These are phyloP conservation scores for Diaporthe sp. DNA, from an alignment of 2,329 filamentous ascomycete species.

Conservation along the genomic window DNA sequence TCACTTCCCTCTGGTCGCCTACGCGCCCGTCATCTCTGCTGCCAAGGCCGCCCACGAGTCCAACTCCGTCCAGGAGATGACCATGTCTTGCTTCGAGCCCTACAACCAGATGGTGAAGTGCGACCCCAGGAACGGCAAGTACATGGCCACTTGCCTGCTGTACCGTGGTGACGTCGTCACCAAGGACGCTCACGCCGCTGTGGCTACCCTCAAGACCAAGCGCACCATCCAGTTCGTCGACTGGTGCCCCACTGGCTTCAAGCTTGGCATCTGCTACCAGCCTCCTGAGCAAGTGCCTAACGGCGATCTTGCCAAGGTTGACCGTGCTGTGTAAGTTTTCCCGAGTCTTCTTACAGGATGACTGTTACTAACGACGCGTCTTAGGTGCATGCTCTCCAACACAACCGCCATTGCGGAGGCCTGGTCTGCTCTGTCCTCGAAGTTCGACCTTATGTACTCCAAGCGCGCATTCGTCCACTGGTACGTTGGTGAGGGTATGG, in stretches of 20 bases:
- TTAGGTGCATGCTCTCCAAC: constrained; percentile 96
- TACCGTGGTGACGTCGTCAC: constrained; percentile 99
- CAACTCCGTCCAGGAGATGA: constrained; percentile 98
- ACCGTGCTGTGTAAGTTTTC: constrained; percentile 90
- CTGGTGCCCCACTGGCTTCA: constrained; percentile 99
- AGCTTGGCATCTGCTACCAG: constrained; percentile 99
- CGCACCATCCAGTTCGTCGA: constrained; percentile 99
- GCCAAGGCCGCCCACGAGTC: constrained; percentile 97
- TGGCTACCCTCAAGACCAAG: constrained; percentile 99
- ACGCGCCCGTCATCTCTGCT: constrained; percentile 92
- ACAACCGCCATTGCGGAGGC: constrained; percentile 98
- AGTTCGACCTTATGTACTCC: constrained; percentile 99
- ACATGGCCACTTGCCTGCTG: constrained; percentile 98
- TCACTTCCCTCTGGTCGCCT: constrained; percentile 98
- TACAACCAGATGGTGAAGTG: constrained; percentile 99
- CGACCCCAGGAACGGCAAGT: constrained; percentile 98
- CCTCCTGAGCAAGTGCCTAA: constrained; percentile 95
- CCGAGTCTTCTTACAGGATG: not conserved
- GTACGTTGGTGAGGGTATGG: constrained; percentile 99
- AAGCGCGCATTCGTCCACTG: constrained; percentile 99
- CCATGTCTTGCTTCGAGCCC: constrained; percentile 98
- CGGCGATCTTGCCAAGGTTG: constrained; percentile 96
- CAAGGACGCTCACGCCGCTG: constrained; percentile 92
- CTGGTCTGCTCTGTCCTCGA: constrained; percentile 95
- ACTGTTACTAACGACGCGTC: not conserved